Conservation (phyloP, 305 asterid genomes). For the Petunia hybrid region DNA sequence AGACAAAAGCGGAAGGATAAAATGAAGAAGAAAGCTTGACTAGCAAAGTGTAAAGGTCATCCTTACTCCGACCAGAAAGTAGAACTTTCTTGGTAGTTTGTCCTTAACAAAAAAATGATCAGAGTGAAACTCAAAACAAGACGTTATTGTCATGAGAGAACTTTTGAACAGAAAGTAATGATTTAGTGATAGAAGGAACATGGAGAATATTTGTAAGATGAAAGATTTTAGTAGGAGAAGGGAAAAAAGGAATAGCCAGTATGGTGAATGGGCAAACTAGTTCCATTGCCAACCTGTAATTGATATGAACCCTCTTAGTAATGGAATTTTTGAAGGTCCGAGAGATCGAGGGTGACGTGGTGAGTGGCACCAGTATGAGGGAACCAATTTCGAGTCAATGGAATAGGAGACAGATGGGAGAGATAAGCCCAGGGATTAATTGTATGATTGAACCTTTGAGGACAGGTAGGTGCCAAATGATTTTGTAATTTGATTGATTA, state of each 20-base stretch:
- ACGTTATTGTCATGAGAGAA: neutral
- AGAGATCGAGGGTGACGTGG: neutral
- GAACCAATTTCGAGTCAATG: neutral
- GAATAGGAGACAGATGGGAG: too few species aligned
- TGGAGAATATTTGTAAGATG: neutral
- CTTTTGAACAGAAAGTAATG: too few species aligned
- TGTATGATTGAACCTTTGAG: too few species aligned
- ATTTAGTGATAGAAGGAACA: too few species aligned
- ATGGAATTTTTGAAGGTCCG: neutral
- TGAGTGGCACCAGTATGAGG: neutral
- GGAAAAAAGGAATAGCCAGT: neutral
- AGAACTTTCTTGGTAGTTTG: too few species aligned
- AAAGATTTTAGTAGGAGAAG: neutral
- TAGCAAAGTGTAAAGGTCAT: too few species aligned
- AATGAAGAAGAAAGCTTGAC: neutral
- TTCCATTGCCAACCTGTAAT: neutral
- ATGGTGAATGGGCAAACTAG: neutral
- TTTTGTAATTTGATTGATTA: too few species aligned
- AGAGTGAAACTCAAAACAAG: neutral
- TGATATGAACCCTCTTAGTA: neutral
- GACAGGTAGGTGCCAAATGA: too few species aligned
- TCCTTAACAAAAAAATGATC: too few species aligned
- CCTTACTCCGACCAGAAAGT: too few species aligned
- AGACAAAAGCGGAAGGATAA: neutral
- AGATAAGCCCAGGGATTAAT: too few species aligned